phyloP scores from a whole-genome alignment of 306 rosid genomes.

The Cicer bijugum region DNA sequence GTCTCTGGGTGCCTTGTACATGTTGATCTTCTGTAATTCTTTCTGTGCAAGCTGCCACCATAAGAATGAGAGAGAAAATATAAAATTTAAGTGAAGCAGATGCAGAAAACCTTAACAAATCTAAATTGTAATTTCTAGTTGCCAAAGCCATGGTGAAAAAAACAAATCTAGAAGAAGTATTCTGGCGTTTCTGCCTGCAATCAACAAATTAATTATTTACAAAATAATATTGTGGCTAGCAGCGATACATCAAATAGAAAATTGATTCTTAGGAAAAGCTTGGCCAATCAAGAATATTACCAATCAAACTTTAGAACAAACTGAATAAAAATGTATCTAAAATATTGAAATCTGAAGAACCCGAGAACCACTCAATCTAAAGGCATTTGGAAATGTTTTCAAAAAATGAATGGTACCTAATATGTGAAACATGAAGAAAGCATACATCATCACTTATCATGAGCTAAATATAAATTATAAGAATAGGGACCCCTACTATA shows the following conservation, averaged over 20 bases:
- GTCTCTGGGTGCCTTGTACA: slow-evolving; percentile 98
- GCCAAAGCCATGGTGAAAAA: slow-evolving; percentile 32
- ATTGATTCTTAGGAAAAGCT: slow-evolving; percentile 12
- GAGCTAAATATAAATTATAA: slow-evolving; percentile 29
- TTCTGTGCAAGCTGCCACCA: slow-evolving; percentile 92
- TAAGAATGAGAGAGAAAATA: slow-evolving; percentile 35
- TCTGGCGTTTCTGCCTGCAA: slow-evolving; percentile 9
- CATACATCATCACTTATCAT: slow-evolving; percentile 1
- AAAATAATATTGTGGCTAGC: slow-evolving; percentile 22
- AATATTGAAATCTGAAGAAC: slow-evolving; percentile 8
- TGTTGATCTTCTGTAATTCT: slow-evolving; percentile 93
- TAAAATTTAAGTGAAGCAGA: slow-evolving; percentile 40
- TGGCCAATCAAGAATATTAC: slow-evolving; percentile 33
- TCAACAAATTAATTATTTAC: slow-evolving; percentile 38
- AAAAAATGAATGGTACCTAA: background rate
- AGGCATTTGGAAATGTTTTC: slow-evolving; percentile 29
- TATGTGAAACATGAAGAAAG: slow-evolving; percentile 23
- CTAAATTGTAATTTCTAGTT: background rate
- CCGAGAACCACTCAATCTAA: slow-evolving; percentile 31
- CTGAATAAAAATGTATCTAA: slow-evolving; percentile 8
- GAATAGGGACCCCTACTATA: slow-evolving; percentile 18
- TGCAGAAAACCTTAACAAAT: slow-evolving; percentile 25
- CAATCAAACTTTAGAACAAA: slow-evolving; percentile 25
- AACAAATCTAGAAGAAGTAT: slow-evolving; percentile 27
- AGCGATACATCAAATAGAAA: slow-evolving; percentile 7